Base-by-base conservation (phyloP, 2,329 filamentous ascomycete genomes). In the Waltergamsia citrina region DNA sequence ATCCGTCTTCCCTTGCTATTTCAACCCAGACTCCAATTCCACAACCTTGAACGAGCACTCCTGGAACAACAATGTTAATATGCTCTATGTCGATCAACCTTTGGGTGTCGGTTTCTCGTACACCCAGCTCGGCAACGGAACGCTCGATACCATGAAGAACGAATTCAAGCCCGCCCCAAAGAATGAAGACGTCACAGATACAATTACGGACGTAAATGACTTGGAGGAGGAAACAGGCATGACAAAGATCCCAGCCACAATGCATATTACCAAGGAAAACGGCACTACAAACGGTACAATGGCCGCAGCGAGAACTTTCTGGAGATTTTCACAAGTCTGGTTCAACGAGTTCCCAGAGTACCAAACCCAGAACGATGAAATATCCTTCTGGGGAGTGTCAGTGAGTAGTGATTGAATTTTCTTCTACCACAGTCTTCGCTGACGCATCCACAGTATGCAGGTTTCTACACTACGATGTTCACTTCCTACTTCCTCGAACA, bases 381-480 rank as follows among this genome's bases (percentile, higher is more conserved):
- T 82, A 23, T 75, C 77, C 43, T 54, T 83, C 1, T 81, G 79
- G 44, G 66, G 75, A 2, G 75, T 81, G 46, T 78, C 46, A 1
- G 46, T 48, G n/a, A 10, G 44, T 69, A 9, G 18, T 29, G 7
- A 5, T 17, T 27, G 6, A 5, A 21, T n/a, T 29, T 20, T 7
- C 14, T 11, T 15, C 18, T 5, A 10, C 26, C 7, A 18, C 12
- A 16, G 20, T 7, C 7, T 26, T 8, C 9, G 18, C 33, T 29
- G 19, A 20, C 27, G 10, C 12, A 8, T 24, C 3, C 8, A 6
- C 14, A 38, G 38, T 41, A 41, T 20, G 38, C 36, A 6, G 38
- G 38, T 2, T 31, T 41, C 22, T 41, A 29, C 12, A 36, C 20
- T 6, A 32, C 36, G 5, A 21, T 25, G 4, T 31, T 33, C 11